These are phyloP conservation scores for Fusarium citri DNA, from an alignment of 2,329 filamentous ascomycete species.

Conservation along the genomic window DNA sequence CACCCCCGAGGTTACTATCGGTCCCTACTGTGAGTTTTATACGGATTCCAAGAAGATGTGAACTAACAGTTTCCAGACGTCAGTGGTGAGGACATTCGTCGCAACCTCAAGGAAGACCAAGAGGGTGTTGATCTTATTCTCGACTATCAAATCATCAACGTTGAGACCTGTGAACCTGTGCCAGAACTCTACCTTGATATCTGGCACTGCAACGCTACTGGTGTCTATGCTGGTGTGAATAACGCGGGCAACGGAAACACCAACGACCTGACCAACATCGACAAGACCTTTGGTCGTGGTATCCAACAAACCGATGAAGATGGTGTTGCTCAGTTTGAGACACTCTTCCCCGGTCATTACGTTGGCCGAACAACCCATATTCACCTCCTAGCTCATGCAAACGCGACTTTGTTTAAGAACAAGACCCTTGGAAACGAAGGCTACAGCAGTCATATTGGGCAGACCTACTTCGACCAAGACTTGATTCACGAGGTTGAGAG, in stretches of 20 bases:
- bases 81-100: slow-evolving; percentile 48
- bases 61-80: slow-evolving; percentile 34
- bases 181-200: slow-evolving; percentile 57
- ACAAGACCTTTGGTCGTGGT: slow-evolving; percentile 51
- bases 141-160: slow-evolving; percentile 59
- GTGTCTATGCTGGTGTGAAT: slow-evolving; percentile 58
- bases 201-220: slow-evolving; percentile 61
- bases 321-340: slow-evolving; percentile 58
- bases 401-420: slow-evolving; percentile 50
- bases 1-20: slow-evolving; percentile 62
- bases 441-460: slow-evolving; percentile 69
- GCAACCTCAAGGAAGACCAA: slow-evolving; percentile 56
- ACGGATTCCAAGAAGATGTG: fast-evolving
- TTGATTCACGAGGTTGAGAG: slow-evolving; percentile 64
- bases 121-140: slow-evolving; percentile 55
- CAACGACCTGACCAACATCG: slow-evolving; percentile 47
- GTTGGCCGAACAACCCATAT: slow-evolving; percentile 60
- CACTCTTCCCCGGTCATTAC: slow-evolving; percentile 60
- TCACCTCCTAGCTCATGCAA: slow-evolving; percentile 57
- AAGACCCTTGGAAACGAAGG: slow-evolving; percentile 51
- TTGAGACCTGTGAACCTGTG: slow-evolving; percentile 57
- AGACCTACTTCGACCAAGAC: slow-evolving; percentile 72
- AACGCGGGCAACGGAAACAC: slow-evolving; percentile 58
- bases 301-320: slow-evolving; percentile 56
- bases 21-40: slow-evolving; percentile 53